Evolutionary conservation across 352 stramenopile genomes (phyloP).

Genomic region (Pythium chondricola): DNA sequence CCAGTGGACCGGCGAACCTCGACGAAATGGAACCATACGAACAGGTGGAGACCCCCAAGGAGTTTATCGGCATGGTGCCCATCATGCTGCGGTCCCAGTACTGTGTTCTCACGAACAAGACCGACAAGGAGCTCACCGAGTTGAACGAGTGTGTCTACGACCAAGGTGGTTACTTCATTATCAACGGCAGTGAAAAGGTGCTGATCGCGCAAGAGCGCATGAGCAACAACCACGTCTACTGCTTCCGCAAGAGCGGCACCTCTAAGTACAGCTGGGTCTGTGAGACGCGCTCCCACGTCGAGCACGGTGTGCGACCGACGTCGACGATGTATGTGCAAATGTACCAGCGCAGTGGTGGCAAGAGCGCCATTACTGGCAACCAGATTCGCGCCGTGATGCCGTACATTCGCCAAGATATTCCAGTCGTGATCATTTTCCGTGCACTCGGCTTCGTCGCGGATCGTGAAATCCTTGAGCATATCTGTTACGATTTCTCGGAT

Average conservation of each 20-base stretch:
- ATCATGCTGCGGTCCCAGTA: conserved; percentile 98
- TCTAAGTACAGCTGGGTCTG: conserved; percentile 96
- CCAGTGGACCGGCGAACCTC: conserved; percentile 56
- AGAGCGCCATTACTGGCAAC: conserved; percentile 95
- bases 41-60: conserved; percentile 81
- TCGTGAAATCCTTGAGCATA: conserved; percentile 98
- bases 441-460: conserved; percentile 95
- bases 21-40: conserved; percentile 88
- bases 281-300: conserved; percentile 95
- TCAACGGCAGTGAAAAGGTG: conserved; percentile 97
- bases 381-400: conserved; percentile 97
- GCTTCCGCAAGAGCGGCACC: conserved; percentile 97
- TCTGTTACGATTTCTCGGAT: conserved; percentile 98
- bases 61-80: conserved; percentile 98
- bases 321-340: conserved; percentile 99
- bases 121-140: conserved; percentile 91
- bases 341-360: conserved; percentile 94
- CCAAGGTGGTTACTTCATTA: conserved; percentile 99
- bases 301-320: conserved; percentile 92
- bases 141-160: conserved; percentile 99
- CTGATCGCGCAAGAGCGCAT: conserved; percentile 99
- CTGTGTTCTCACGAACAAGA: conserved; percentile 92
- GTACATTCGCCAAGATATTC: conserved; percentile 98
- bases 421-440: conserved; percentile 99
- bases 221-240: conserved; percentile 99